phyloP scores from a whole-genome alignment of 2,329 filamentous ascomycete species.

The Fusarium pilosicola region DNA sequence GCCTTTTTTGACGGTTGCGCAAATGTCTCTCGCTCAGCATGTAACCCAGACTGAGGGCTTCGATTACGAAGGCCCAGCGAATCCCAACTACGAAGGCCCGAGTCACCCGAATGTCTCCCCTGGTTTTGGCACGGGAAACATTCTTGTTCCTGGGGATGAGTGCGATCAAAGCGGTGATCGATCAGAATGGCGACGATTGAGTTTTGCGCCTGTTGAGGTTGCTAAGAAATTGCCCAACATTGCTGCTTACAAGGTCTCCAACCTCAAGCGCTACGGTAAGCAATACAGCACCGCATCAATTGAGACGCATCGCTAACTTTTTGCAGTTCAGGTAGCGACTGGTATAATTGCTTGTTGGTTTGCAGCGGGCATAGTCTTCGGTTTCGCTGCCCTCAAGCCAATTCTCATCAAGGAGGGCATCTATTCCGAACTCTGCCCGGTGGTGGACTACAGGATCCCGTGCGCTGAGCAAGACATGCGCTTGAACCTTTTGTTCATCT shows the following conservation, averaged over 20 bases:
- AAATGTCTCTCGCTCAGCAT: slow-evolving; percentile 57
- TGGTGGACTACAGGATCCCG: slow-evolving; percentile 47
- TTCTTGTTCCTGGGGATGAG: not conserved
- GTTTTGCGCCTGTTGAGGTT: slow-evolving; percentile 43
- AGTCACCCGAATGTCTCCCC: not conserved
- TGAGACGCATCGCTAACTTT: not conserved
- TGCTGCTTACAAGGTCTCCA: slow-evolving; percentile 47
- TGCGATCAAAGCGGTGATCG: slow-evolving; percentile 12
- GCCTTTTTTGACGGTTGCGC: not conserved
- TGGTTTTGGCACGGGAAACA: not conserved
- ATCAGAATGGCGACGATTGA: slow-evolving; percentile 44
- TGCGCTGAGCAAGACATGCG: slow-evolving; percentile 63
- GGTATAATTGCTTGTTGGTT: slow-evolving; percentile 80
- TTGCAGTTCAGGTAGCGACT: slow-evolving; percentile 72
- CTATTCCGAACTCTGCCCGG: slow-evolving; percentile 70
- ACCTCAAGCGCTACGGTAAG: slow-evolving; percentile 42
- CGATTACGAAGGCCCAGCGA: slow-evolving; percentile 49
- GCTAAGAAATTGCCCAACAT: slow-evolving; percentile 41
- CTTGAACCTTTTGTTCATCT: slow-evolving; percentile 90
- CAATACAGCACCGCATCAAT: fast-evolving
- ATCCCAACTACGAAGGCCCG: slow-evolving; percentile 29
- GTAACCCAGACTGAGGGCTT: slow-evolving; percentile 54
- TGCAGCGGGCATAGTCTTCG: slow-evolving; percentile 81
- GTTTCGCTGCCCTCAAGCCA: slow-evolving; percentile 84
- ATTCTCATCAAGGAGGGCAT: slow-evolving; percentile 79